These are phyloP conservation scores for Dactylonectria macrodidyma DNA, from an alignment of 2,329 filamentous ascomycete genomes.

Conservation along the genomic window DNA sequence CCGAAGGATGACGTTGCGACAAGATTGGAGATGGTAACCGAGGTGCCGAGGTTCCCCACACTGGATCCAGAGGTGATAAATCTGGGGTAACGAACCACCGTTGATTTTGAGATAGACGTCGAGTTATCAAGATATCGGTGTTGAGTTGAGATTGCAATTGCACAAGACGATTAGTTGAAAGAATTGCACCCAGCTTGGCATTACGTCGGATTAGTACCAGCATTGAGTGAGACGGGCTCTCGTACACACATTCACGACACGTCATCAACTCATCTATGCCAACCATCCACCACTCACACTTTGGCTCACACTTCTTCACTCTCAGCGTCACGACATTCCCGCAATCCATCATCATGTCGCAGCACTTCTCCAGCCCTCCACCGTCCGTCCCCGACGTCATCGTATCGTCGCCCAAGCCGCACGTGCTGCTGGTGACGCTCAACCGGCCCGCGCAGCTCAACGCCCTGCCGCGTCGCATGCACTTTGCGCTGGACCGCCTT, in stretches of 20 bases:
- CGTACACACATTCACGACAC: not conserved
- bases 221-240: not conserved
- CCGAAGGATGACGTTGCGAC: conserved; percentile 3
- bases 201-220: not conserved
- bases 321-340: conserved; percentile 26
- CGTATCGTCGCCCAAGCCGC: conserved; percentile 66
- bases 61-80: conserved; percentile 12
- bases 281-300: conserved; percentile 35
- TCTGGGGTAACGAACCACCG: conserved; percentile 34
- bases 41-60: conserved; percentile 52
- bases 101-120: not conserved
- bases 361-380: conserved; percentile 54
- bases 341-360: conserved; percentile 41
- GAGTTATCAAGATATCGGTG: not conserved
- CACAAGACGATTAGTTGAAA: not conserved
- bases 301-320: conserved; percentile 40
- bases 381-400: conserved; percentile 59
- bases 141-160: not conserved
- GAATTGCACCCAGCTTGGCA: not conserved
- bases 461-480: conserved; percentile 65
- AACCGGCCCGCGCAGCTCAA: conserved; percentile 73
- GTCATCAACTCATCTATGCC: conserved; percentile 15
- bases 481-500: conserved; percentile 63
- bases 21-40: conserved; percentile 35
- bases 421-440: conserved; percentile 73